Evolutionary conservation across 2,329 filamentous ascomycete species (phyloP), one percentile per base, ranked within the genome.

Genomic region (Teratosphaeria destructans): DNA sequence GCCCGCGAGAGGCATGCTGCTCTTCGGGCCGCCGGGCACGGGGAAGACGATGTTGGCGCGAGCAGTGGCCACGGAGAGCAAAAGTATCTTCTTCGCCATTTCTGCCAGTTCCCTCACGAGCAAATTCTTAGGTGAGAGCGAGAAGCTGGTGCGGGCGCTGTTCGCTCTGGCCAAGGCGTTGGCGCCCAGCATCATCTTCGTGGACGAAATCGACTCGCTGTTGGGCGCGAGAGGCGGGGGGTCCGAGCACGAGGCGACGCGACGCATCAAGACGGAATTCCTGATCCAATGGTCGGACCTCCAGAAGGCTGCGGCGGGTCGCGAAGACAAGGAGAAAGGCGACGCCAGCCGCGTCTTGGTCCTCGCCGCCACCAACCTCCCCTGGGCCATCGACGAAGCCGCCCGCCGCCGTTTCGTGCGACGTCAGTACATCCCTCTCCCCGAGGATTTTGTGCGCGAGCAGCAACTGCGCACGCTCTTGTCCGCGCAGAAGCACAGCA

Each of bases 41-140:
- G 94, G 94, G 57, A 99, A 99, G 75, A 99, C 94, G 0, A 99
- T 99, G 94, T 79, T 99, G 43, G 94, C 94, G 10, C 84, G 94
- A 64, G 91, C 90, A 8, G 93, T 97, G 0, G 94, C 94, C 1
- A 97, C 94, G 0, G 94, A 99, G 73, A 95, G 90, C 1, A 88
- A 86, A 67, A 95, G 90, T 11, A 95, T 95, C 0, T 99, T 97
- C 75, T 97, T 99, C 76, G 95, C 92, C 14, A 96, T 99, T 59
- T 96, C 91, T 5, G 91, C 94, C 16, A 95, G 90, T 71, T 95
- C 89, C 67, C 77, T 99, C 65, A 97, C 93, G 1, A 95, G 89
- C 70, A 99, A 99, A 75, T 99, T 93, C 73, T 82, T 97, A 10
- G 94, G 94, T 53, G 94, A 99, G 71, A 95, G 89, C 0, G 94